phyloP scores from a whole-genome alignment of 495 filamentous ascomycete species.

The Immersiella caudata region DNA sequence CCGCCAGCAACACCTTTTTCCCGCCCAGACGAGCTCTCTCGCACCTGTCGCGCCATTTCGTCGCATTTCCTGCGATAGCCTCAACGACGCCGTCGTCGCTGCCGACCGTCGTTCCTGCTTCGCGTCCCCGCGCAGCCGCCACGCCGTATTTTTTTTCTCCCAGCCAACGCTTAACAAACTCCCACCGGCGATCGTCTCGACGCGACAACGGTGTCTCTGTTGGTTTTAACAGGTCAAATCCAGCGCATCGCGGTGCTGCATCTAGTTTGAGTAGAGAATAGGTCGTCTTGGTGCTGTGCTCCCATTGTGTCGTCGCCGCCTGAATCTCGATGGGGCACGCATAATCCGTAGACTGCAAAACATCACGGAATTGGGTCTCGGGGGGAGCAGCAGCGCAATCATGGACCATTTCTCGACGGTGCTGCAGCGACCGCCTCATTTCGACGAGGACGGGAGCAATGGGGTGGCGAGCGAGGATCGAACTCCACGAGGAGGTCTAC shows the following conservation, averaged over 20 bases:
- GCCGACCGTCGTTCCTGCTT: background rate
- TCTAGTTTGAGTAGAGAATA: slow-evolving; percentile 16
- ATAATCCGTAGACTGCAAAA: slow-evolving; percentile 32
- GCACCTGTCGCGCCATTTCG: slow-evolving; percentile 18
- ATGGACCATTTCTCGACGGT: slow-evolving; percentile 54
- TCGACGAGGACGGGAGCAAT: slow-evolving; percentile 43
- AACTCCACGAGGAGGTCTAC: slow-evolving; percentile 36
- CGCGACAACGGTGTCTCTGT: background rate
- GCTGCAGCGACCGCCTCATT: slow-evolving; percentile 47
- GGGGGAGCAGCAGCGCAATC: slow-evolving; percentile 15
- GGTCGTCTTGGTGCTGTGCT: slow-evolving; percentile 8
- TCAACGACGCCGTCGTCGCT: slow-evolving; percentile 13
- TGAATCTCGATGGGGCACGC: slow-evolving; percentile 34
- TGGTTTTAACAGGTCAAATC: background rate
- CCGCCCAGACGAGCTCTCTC: background rate
- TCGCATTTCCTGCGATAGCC: slow-evolving; percentile 25
- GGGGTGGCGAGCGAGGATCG: slow-evolving; percentile 34
- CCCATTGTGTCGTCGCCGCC: slow-evolving; percentile 25
- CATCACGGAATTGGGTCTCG: slow-evolving; percentile 23
- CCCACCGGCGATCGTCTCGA: background rate
- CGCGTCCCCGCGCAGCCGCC: background rate
- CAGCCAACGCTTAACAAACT: background rate
- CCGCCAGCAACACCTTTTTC: slow-evolving; percentile 11
- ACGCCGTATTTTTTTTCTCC: slow-evolving; percentile 1
- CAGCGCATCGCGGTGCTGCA: slow-evolving; percentile 19